Percentiles rank a stretch among this genome's conserved stretches.
phyloP scores from a whole-genome alignment of 345 rosid species.

The Eucalyptus tenuipes region DNA sequence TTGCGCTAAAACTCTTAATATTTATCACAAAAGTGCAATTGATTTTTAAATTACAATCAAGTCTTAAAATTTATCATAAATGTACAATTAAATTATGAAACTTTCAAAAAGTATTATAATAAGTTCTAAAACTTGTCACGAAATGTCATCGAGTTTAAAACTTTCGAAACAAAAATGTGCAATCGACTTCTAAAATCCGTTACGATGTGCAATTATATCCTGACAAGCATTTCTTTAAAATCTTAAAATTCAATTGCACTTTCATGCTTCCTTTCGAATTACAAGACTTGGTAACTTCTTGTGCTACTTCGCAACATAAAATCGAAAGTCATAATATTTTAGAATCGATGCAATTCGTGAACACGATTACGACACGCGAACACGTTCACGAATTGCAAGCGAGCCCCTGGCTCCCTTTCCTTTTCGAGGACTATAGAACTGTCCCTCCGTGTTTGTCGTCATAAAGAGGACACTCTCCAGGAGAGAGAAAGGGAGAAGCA shows the following conservation, averaged over 20 bases:
- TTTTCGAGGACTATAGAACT: neutral
- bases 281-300: neutral
- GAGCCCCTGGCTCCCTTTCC: neutral
- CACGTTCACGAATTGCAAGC: neutral
- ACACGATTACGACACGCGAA: neutral
- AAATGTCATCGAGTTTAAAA: rapidly evolving
- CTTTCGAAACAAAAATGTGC: rapidly evolving
- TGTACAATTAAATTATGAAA: too few relatives aligned
- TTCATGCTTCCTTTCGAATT: neutral
- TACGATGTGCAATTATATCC: rapidly evolving
- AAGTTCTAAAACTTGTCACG: rapidly evolving
- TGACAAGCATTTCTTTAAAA: too few relatives aligned
- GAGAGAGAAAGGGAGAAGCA: neutral
- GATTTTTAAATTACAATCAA: too few relatives aligned
- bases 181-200: rapidly evolving
- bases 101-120: rapidly evolving
- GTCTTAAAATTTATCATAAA: rapidly evolving
- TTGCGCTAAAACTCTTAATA: rapidly evolving
- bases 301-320: neutral
- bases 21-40: too few relatives aligned
- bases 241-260: too few relatives aligned
- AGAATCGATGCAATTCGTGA: neutral
- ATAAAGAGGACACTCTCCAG: neutral
- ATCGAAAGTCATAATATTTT: neutral
- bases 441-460: neutral